These are phyloP conservation scores for Angophora floribunda DNA, from an alignment of 345 rosid species.

Conservation along the genomic window DNA sequence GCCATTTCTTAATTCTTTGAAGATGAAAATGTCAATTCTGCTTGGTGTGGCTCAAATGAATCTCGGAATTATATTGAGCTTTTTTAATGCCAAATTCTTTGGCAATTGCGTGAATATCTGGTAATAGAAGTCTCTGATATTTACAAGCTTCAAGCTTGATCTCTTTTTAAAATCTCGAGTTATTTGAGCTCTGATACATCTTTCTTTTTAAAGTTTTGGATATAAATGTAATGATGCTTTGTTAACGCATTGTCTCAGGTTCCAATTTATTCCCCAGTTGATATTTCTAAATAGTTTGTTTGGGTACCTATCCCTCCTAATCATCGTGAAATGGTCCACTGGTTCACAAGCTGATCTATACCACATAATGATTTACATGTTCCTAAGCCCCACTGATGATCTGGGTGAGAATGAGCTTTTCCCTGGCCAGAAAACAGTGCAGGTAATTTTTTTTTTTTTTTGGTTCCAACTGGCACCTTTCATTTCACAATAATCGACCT, in stretches of 20 bases:
- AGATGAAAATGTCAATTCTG: constrained; percentile 99
- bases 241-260: constrained; percentile 48
- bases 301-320: constrained; percentile 81
- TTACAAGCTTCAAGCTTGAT: not conserved
- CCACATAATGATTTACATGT: constrained; percentile 95
- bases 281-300: constrained; percentile 85
- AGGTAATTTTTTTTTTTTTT: constrained; percentile 31
- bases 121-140: constrained; percentile 22
- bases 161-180: not conserved
- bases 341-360: constrained; percentile 95
- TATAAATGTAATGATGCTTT: not conserved
- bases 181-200: not conserved
- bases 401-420: constrained; percentile 90
- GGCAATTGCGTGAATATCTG: constrained; percentile 51
- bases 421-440: constrained; percentile 57
- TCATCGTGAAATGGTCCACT: constrained; percentile 83
- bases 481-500: not conserved
- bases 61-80: constrained; percentile 92
- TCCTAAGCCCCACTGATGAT: constrained; percentile 87
- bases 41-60: constrained; percentile 97
- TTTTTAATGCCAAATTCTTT: constrained; percentile 76
- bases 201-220: not conserved
- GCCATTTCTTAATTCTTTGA: constrained; percentile 88
- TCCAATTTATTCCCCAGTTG: constrained; percentile 89
- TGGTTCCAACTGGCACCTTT: not conserved